Base-by-base conservation (phyloP, 2,329 filamentous ascomycete species). In the Talaromyces sp. region DNA sequence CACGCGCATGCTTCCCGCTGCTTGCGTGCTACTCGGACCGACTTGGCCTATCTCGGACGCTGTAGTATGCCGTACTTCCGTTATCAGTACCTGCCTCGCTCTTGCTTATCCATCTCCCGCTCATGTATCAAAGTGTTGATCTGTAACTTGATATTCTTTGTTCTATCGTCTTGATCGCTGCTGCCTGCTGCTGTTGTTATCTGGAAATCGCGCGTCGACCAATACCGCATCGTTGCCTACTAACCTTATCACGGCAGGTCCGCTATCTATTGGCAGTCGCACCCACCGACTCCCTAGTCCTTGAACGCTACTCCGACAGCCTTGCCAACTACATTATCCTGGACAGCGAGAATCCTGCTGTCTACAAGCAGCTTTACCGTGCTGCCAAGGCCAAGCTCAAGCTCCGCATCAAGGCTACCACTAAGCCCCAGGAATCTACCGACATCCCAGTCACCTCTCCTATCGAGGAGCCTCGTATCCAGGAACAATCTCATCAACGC, bases 301-400 rank as follows among this genome's bases (percentile, higher is more conserved):
- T 98, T 73, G 93, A 98, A 82, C 92, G 95, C 71, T 99, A 93
- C 81, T 98, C 95, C 69, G 95, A 99, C 80, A 97, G 93, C 69
- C 91, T 92, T 69, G 90, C 85, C 54, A 83, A 88, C 69, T 98
- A 90, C 79, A 86, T 98, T 69, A 84, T 86, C 52, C 89, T 99
- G 66, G 90, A 97, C 76, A 83, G 87, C 68, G 83, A 84, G 75
- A 96, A 97, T 74, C 80, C 86, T 9, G 84, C 91, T 54, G 91
- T 96, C 73, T 99, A 97, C 85, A 98, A 97, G 84, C 95, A 97
- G 76, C 89, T 99, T 49, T 94, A 95, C 77, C 90, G 95, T 73
- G 95, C 95, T 70, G 95, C 95, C 69, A 99, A 97, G 83, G 95
- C 95, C 43, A 99, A 99, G 85, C 88, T 93, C 70, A 99, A 98